Conservation (phyloP, 2,329 filamentous ascomycete species). For the Aspergillus texensis region DNA sequence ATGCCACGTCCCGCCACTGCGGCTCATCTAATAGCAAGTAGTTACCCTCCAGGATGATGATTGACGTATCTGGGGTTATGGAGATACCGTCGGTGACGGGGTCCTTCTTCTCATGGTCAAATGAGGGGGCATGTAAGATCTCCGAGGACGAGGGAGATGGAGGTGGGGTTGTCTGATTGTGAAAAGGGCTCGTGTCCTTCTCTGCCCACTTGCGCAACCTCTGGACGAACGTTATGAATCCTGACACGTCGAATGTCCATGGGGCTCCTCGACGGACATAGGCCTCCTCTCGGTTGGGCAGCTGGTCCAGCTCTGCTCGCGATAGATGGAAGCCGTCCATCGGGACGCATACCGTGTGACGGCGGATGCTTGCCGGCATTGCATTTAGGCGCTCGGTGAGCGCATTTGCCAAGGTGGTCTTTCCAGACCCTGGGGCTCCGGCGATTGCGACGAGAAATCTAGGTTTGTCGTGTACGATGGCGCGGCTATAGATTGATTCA, state of each 20-base stretch:
- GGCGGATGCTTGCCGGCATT: neutral
- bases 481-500: neutral
- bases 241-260: neutral
- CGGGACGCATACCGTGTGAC: neutral
- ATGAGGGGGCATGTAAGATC: neutral
- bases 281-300: neutral
- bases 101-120: neutral
- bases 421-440: neutral
- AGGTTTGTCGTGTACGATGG: neutral
- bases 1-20: neutral
- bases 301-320: neutral
- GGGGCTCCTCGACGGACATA: neutral
- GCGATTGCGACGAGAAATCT: neutral
- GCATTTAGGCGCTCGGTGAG: neutral
- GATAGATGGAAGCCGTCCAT: neutral
- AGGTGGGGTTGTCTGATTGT: neutral
- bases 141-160: neutral
- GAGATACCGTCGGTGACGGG: neutral
- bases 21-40: neutral
- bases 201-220: neutral
- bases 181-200: neutral
- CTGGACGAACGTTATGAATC: neutral
- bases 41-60: neutral
- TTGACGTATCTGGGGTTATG: neutral
- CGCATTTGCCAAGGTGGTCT: neutral